These are phyloP conservation scores for Fusarium sp. DNA, from an alignment of 2,329 filamentous ascomycete genomes.

Conservation along the genomic window DNA sequence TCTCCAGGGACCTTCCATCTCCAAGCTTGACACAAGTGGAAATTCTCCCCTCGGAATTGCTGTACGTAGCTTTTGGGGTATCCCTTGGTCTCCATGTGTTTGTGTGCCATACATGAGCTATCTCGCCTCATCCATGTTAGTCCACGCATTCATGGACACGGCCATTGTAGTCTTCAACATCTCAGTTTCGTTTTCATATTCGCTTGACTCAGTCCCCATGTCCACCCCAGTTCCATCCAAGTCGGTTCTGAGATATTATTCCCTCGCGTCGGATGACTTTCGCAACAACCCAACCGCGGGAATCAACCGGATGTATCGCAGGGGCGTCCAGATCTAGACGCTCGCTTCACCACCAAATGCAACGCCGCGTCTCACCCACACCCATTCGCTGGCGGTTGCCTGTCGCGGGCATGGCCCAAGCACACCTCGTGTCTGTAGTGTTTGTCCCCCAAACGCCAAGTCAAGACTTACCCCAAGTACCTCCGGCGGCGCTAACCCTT, in stretches of 20 bases:
- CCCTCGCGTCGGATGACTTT: neutral
- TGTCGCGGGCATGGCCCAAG: neutral
- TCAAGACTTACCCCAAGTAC: neutral
- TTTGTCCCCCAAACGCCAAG: neutral
- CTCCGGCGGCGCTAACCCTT: neutral
- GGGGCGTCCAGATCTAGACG: neutral
- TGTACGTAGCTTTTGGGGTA: constrained; percentile 2
- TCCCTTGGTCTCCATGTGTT: neutral
- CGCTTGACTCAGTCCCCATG: neutral
- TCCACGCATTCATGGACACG: neutral
- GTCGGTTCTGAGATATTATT: neutral
- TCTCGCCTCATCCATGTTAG: neutral
- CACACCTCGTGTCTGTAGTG: neutral
- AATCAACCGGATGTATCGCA: neutral
- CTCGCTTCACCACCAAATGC: neutral
- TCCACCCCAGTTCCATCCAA: neutral
- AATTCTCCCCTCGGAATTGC: neutral
- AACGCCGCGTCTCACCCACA: neutral
- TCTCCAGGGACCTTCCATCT: neutral
- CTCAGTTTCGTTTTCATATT: neutral
- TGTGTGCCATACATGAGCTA: neutral
- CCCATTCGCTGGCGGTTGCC: neutral
- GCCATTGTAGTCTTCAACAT: neutral
- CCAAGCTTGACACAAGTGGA: neutral
- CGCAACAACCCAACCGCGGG: neutral